Conservation (phyloP, 805 yeast genomes). For the Schwanniomyces pseudopolymorphus region DNA sequence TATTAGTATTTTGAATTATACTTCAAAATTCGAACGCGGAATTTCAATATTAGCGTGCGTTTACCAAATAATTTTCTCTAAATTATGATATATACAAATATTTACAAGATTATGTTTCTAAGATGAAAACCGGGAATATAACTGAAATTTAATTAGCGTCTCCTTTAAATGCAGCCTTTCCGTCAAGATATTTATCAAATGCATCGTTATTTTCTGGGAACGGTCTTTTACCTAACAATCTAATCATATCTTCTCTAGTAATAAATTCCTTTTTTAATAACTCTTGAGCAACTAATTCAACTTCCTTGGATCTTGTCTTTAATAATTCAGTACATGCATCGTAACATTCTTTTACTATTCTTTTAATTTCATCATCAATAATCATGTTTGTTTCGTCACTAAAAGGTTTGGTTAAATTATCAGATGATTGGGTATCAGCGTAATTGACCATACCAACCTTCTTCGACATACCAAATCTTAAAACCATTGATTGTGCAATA, state of each 20-base stretch:
- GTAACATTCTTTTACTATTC: slow-evolving; percentile 76
- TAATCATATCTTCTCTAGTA: slow-evolving; percentile 91
- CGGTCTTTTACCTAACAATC: slow-evolving; percentile 86
- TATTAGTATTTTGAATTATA: background rate
- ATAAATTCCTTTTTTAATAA: slow-evolving; percentile 83
- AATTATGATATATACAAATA: background rate
- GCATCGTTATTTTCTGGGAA: slow-evolving; percentile 90
- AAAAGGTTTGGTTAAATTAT: slow-evolving; percentile 77
- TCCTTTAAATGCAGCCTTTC: slow-evolving; percentile 41
- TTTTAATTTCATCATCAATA: slow-evolving; percentile 81
- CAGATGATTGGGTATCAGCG: slow-evolving; percentile 68
- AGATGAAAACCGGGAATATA: slow-evolving; percentile 14
- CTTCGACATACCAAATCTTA: slow-evolving; percentile 85
- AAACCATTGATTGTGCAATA: slow-evolving; percentile 92
- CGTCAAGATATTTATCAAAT: slow-evolving; percentile 70
- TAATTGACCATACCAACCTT: slow-evolving; percentile 80
- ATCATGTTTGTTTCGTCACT: slow-evolving; percentile 81
- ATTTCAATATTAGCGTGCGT: background rate
- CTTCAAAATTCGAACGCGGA: background rate
- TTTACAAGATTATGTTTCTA: background rate
- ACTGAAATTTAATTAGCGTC: slow-evolving; percentile 22
- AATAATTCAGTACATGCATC: slow-evolving; percentile 67
- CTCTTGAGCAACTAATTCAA: slow-evolving; percentile 84
- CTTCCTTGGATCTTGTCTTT: slow-evolving; percentile 67
- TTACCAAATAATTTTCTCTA: background rate